Conservation (phyloP, 1,139 yeast species). For the Zhuliangozyma parablackwelliae region DNA sequence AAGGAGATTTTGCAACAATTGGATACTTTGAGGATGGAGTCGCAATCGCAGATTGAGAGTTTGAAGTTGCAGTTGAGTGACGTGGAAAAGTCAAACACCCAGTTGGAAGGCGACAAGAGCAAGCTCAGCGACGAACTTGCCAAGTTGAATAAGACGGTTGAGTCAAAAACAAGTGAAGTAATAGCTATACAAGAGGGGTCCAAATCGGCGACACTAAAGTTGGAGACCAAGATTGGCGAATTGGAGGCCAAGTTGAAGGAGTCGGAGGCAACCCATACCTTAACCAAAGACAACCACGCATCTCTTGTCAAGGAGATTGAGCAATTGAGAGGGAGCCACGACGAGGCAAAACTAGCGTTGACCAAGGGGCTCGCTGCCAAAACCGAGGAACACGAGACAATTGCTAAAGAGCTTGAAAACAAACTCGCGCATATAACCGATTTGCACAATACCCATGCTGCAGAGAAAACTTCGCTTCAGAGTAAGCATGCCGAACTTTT, state of each 20-base stretch:
- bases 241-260: slow-evolving; percentile 8
- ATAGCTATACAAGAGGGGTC: slow-evolving; percentile 13
- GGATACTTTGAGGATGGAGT: slow-evolving; percentile 2
- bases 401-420: slow-evolving; percentile 4
- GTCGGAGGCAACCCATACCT: background rate
- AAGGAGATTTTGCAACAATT: slow-evolving; percentile 4
- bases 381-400: slow-evolving; percentile 3
- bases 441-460: slow-evolving; percentile 5
- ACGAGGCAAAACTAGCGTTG: background rate
- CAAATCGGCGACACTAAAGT: slow-evolving; percentile 2
- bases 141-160: slow-evolving; percentile 5
- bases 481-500: slow-evolving; percentile 1
- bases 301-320: background rate
- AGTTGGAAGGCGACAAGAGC: slow-evolving; percentile 9
- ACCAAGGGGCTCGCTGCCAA: slow-evolving; percentile 4
- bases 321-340: slow-evolving; percentile 1
- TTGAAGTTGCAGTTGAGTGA: slow-evolving; percentile 3
- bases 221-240: slow-evolving; percentile 13
- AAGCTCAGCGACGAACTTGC: slow-evolving; percentile 13
- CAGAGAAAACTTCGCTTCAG: slow-evolving; percentile 5
- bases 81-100: background rate
- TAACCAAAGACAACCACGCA: background rate
- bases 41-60: slow-evolving; percentile 1
- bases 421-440: slow-evolving; percentile 3
- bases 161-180: slow-evolving; percentile 1